Conservation (phyloP, 306 rosid genomes). For the Luffa aegyptiaca region DNA sequence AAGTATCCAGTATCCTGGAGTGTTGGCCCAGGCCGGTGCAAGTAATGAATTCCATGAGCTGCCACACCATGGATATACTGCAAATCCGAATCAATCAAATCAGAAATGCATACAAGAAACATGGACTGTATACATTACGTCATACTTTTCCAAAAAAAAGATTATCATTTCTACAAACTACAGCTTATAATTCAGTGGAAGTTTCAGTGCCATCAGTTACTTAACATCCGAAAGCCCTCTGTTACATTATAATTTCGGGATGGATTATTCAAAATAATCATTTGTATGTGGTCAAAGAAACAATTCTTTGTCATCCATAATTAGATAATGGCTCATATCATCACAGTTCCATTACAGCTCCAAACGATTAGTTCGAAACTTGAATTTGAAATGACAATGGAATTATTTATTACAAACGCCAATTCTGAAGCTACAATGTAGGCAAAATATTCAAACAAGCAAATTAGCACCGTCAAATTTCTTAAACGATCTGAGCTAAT, state of each 20-base stretch:
- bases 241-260: no score
- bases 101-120: background rate
- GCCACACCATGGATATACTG: slow-evolving; percentile 86
- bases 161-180: background rate
- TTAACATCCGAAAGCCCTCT: background rate
- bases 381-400: background rate
- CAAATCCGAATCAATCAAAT: background rate
- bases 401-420: background rate
- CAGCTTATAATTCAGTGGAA: background rate
- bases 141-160: background rate
- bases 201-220: background rate
- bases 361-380: background rate
- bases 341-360: background rate
- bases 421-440: background rate
- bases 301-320: background rate
- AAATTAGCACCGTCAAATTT: background rate
- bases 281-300: background rate
- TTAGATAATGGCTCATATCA: background rate
- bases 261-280: background rate
- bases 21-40: slow-evolving; percentile 71
- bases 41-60: slow-evolving; percentile 78
- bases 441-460: background rate
- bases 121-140: background rate
- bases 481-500: background rate
- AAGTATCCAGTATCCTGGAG: slow-evolving; percentile 83